These are phyloP conservation scores for Floccularia luteovirens DNA, from an alignment of 768 basidiomycete species.

Conservation along the genomic window DNA sequence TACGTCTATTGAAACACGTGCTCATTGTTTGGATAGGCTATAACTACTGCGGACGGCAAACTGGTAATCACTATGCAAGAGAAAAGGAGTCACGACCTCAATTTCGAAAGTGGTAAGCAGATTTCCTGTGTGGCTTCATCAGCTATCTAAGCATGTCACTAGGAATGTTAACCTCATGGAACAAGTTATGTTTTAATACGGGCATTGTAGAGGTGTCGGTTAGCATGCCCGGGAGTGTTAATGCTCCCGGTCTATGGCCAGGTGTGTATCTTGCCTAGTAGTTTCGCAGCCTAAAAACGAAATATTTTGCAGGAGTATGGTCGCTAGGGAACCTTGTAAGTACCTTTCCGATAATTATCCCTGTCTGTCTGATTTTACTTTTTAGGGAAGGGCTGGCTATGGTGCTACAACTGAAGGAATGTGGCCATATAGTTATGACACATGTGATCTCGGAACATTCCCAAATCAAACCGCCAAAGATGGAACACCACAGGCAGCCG, in stretches of 20 bases:
- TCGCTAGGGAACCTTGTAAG: constrained; percentile 68
- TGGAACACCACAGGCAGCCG: constrained; percentile 49
- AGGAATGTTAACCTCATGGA: constrained; percentile 83
- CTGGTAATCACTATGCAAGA: constrained; percentile 78
- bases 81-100: constrained; percentile 64
- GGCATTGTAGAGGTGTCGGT: constrained; percentile 84
- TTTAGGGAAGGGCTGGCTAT: constrained; percentile 78
- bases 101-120: constrained; percentile 70
- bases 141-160: constrained; percentile 6
- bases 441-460: constrained; percentile 84
- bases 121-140: constrained; percentile 17
- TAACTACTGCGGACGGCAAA: constrained; percentile 72
- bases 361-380: constrained; percentile 9
- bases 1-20: background rate
- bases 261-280: constrained; percentile 18
- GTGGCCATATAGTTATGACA: constrained; percentile 82
- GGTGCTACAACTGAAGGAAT: constrained; percentile 85
- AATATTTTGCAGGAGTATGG: constrained; percentile 44
- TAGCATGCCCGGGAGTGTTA: constrained; percentile 60
- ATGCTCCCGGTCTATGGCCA: constrained; percentile 78
- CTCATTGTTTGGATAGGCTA: constrained; percentile 29
- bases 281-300: background rate
- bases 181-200: constrained; percentile 91
- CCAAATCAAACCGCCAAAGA: constrained; percentile 66
- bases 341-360: constrained; percentile 2